These are phyloP conservation scores for Pestalotiopsis sp. DNA, from an alignment of 2,329 filamentous ascomycete species.

Conservation along the genomic window DNA sequence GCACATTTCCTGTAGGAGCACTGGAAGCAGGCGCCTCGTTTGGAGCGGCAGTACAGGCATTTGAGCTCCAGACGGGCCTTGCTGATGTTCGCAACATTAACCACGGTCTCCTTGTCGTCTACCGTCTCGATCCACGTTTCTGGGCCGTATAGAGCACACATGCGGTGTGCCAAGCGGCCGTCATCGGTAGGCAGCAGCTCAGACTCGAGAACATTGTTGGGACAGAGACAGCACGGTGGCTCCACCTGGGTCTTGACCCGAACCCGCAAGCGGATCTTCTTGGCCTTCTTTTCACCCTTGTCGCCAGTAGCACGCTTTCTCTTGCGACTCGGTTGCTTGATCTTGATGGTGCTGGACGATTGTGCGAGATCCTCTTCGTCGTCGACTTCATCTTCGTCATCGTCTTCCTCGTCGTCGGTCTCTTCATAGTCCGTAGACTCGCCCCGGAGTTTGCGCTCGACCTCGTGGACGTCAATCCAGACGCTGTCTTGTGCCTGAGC, in stretches of 20 bases:
- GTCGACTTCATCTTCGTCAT: slow-evolving; percentile 64
- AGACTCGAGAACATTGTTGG: slow-evolving; percentile 82
- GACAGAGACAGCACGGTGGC: slow-evolving; percentile 88
- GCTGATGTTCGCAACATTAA: slow-evolving; percentile 78
- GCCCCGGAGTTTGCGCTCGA: slow-evolving; percentile 90
- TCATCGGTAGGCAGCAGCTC: slow-evolving; percentile 87
- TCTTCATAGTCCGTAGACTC: slow-evolving; percentile 86
- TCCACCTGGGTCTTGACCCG: slow-evolving; percentile 71
- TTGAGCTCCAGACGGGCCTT: slow-evolving; percentile 89
- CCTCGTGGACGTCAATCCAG: slow-evolving; percentile 96
- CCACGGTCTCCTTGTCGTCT: slow-evolving; percentile 73
- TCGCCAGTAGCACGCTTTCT: slow-evolving; percentile 60
- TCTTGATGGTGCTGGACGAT: slow-evolving; percentile 70
- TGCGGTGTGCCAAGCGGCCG: slow-evolving; percentile 81
- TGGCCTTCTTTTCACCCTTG: slow-evolving; percentile 61
- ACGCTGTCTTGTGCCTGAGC: slow-evolving; percentile 95
- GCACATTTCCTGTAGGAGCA: slow-evolving; percentile 95
- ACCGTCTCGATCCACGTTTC: slow-evolving; percentile 84
- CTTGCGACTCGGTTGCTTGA: slow-evolving; percentile 65
- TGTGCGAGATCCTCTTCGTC: slow-evolving; percentile 59
- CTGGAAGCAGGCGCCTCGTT: slow-evolving; percentile 95
- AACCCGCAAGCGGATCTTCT: slow-evolving; percentile 77
- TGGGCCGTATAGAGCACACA: slow-evolving; percentile 88
- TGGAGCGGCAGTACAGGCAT: slow-evolving; percentile 92
- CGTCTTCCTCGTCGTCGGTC: slow-evolving; percentile 73